Conservation (phyloP, 2,329 filamentous ascomycete species). For the Exophiala xenobiotica region DNA sequence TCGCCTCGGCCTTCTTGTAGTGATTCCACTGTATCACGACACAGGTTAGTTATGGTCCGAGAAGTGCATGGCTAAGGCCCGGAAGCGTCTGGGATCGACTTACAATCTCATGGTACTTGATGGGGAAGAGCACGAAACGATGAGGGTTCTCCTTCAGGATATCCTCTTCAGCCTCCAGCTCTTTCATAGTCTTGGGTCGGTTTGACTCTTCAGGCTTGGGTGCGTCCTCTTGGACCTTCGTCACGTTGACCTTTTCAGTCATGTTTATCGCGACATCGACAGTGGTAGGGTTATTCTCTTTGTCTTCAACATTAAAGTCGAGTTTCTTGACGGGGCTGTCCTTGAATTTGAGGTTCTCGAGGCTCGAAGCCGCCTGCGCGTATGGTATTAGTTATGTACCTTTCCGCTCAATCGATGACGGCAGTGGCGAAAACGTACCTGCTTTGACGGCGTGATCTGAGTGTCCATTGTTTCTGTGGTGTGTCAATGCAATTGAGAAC, state of each 20-base stretch:
- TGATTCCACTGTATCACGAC: slow-evolving; percentile 72
- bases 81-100: slow-evolving; percentile 11
- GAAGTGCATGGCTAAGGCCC: slow-evolving; percentile 40
- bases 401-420: slow-evolving; percentile 36
- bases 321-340: slow-evolving; percentile 91
- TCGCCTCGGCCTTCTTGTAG: slow-evolving; percentile 99
- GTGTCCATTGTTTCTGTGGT: slow-evolving; percentile 63
- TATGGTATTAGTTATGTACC: slow-evolving; percentile 40
- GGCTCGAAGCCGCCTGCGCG: slow-evolving; percentile 74
- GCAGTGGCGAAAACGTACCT: slow-evolving; percentile 55
- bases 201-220: slow-evolving; percentile 35
- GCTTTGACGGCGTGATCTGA: slow-evolving; percentile 72
- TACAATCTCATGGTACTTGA: slow-evolving; percentile 58
- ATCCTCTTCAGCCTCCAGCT: slow-evolving; percentile 79
- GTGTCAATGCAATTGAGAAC: slow-evolving; percentile 20
- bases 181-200: slow-evolving; percentile 55
- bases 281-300: slow-evolving; percentile 71
- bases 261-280: slow-evolving; percentile 49
- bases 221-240: slow-evolving; percentile 48
- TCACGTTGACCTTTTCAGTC: slow-evolving; percentile 57
- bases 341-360: slow-evolving; percentile 83
- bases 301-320: slow-evolving; percentile 66
- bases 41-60: slow-evolving; percentile 59
- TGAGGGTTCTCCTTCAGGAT: slow-evolving; percentile 92
- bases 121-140: slow-evolving; percentile 96